Conservation (phyloP, 805 yeast species). For the Zygotorulaspora danielsina region DNA sequence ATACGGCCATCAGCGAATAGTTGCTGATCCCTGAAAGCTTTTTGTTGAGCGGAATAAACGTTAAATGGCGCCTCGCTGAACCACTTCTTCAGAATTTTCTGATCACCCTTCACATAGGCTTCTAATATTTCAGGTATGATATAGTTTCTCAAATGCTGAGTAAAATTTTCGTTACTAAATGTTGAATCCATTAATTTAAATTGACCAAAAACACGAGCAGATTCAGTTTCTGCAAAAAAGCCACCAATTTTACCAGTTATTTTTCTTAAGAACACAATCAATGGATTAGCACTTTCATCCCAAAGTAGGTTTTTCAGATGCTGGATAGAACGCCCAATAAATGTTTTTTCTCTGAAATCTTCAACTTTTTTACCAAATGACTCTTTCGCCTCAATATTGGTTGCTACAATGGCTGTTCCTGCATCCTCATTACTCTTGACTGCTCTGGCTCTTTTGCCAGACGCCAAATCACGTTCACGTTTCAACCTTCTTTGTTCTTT, state of each 20-base stretch:
- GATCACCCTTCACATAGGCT: conserved; percentile 91
- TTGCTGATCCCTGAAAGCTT: conserved; percentile 87
- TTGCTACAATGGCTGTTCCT: conserved; percentile 76
- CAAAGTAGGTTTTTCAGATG: conserved; percentile 60
- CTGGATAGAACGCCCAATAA: conserved; percentile 61
- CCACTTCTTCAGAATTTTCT: conserved; percentile 78
- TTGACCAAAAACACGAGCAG: conserved; percentile 82
- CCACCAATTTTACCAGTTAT: conserved; percentile 76
- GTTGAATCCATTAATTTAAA: conserved; percentile 87
- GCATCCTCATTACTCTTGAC: conserved; percentile 78
- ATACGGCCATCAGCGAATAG: conserved; percentile 86
- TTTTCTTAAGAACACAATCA: conserved; percentile 75
- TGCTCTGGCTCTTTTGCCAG: conserved; percentile 59
- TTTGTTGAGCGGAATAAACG: conserved; percentile 89
- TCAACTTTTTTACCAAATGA: conserved; percentile 61
- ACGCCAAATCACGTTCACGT: conserved; percentile 57
- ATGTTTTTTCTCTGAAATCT: conserved; percentile 59
- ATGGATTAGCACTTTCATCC: conserved; percentile 94
- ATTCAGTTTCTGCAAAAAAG: conserved; percentile 92
- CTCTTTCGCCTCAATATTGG: conserved; percentile 73
- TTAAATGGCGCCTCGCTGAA: conserved; percentile 94
- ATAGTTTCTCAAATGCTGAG: conserved; percentile 80
- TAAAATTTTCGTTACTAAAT: conserved; percentile 74
- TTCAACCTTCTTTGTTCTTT: conserved; percentile 75
- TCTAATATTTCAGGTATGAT: conserved; percentile 93